A percentile compares a stretch with the other conserved stretches of the same genome.
These are phyloP conservation scores for Xerocomus brunneocitrinus DNA, from an alignment of 768 basidiomycete genomes.

Conservation along the genomic window DNA sequence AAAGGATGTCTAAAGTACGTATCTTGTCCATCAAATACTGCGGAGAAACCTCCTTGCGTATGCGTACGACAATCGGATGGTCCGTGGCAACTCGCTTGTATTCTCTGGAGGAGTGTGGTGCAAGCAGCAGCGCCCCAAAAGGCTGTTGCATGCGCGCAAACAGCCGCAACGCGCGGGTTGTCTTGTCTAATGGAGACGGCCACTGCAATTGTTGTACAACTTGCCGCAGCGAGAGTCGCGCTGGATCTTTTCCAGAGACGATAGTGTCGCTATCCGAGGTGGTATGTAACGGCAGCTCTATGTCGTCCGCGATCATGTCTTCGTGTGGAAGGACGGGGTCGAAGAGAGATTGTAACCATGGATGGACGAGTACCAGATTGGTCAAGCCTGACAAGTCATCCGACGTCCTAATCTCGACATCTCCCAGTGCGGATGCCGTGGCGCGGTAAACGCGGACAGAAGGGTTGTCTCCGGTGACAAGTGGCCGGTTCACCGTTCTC, in stretches of 20 bases:
- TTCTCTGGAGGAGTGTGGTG: constrained; percentile 5
- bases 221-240: background rate
- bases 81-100: constrained; percentile 19
- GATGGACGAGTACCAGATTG: constrained; percentile 19
- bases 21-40: constrained; percentile 11
- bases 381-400: constrained; percentile 3
- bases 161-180: constrained; percentile 10
- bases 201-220: background rate
- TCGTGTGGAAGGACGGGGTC: constrained; percentile 17
- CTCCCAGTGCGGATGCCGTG: constrained; percentile 8
- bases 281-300: background rate
- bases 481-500: constrained; percentile 8
- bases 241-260: background rate
- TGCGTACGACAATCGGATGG: constrained; percentile 10
- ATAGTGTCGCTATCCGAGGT: background rate
- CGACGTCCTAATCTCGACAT: constrained; percentile 9
- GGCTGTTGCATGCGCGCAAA: constrained; percentile 14
- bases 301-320: constrained; percentile 15
- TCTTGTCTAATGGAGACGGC: constrained; percentile 13
- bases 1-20: constrained; percentile 15
- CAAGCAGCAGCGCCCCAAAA: constrained; percentile 15
- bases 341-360: constrained; percentile 13
- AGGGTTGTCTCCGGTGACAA: background rate
- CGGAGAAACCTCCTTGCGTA: constrained; percentile 8
- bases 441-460: constrained; percentile 8